Base-by-base conservation (phyloP, 805 yeast genomes). In the Scheffersomyces amazonensis region DNA sequence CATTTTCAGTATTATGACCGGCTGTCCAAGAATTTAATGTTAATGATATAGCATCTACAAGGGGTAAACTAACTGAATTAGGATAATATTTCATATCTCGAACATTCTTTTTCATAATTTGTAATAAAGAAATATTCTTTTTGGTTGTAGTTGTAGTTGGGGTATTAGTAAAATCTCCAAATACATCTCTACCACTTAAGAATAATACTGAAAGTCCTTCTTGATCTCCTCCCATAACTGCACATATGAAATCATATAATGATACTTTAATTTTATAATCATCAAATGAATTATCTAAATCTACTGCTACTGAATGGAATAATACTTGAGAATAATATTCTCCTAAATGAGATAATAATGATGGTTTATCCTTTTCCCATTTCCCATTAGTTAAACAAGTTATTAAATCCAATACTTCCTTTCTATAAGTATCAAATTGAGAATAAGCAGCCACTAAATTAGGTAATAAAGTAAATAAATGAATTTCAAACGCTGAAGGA, bases 21-120 rank as follows among this genome's bases (percentile, higher is more conserved):
- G 81, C 72, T 0, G 83, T 77, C 95, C 96, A 86, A 0, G 87
- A 76, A 54, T 85, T 86, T 50, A 81, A 77, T 0, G 95, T 89
- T 34, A 76, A 64, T 0, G 93, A 75, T 19, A 89, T 70, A 0
- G 95, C 80, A 54, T 85, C 89, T 16, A 86, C 69, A 17, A 88
- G 59, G 44, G 81, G 81, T 16, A 82, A 73, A 17, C 83, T 75
- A n/a, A 81, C 80, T 13, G 76, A 66, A 36, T 78, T 73, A 1
- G 91, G 87, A 36, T 75, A 75, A 34, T 66, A 58, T 9, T 74
- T 71, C 40, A 83, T 64, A 18, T 73, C 70, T 19, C 73, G 54
- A 0, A 81, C 75, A 41, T 76, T 78, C 16, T 62, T 63, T 54
- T 83, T 83, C 44, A 86, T 54, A 13, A 81, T 69, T 12, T 66